Percentiles rank a stretch among this genome's conserved stretches.
Evolutionary conservation across 73 alveolate species (phyloP).

Genomic region (Paramecium biaurelia): DNA sequence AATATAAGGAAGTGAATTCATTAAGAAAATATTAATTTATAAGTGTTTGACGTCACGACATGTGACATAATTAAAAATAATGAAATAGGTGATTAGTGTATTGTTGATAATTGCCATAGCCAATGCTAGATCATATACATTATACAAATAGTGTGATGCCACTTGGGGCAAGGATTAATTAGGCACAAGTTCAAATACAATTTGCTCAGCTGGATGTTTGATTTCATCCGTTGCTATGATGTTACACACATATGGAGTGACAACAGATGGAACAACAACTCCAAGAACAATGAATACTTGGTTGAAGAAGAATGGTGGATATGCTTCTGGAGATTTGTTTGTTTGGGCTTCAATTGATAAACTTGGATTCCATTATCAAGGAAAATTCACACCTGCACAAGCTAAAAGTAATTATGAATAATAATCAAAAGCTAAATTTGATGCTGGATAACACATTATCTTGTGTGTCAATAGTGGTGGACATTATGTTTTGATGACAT

Average conservation of each 20-base stretch:
- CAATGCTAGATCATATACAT: conserved; percentile 61
- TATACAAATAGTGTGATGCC: conserved; percentile 61
- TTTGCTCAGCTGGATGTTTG: conserved; percentile 77
- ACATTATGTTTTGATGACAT: conserved; percentile 73
- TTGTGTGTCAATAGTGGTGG: conserved; percentile 75
- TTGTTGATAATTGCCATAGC: conserved; percentile 37
- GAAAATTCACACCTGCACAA: conserved; percentile 33
- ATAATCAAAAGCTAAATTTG: conserved; percentile 20
- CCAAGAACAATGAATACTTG: conserved; percentile 76
- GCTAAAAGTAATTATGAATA: conserved; percentile 4
- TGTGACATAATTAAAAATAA: conserved; percentile 28
- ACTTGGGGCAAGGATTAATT: conserved; percentile 56
- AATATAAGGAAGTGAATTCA: not conserved
- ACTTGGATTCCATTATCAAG: conserved; percentile 59
- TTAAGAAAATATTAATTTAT: not conserved
- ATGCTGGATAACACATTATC: conserved; percentile 62
- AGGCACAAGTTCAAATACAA: conserved; percentile 66
- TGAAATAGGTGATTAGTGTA: conserved; percentile 35
- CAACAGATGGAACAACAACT: conserved; percentile 61
- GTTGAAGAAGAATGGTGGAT: conserved; percentile 75
- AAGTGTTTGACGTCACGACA: not conserved
- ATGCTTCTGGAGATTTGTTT: conserved; percentile 66
- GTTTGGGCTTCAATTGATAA: conserved; percentile 71
- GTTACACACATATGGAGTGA: conserved; percentile 58
- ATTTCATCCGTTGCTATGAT: conserved; percentile 72